Percentiles rank a stretch among this genome's conserved stretches.
These are phyloP conservation scores for Cyclotella atomus DNA, from an alignment of 108 stramenopile genomes.

Conservation along the genomic window DNA sequence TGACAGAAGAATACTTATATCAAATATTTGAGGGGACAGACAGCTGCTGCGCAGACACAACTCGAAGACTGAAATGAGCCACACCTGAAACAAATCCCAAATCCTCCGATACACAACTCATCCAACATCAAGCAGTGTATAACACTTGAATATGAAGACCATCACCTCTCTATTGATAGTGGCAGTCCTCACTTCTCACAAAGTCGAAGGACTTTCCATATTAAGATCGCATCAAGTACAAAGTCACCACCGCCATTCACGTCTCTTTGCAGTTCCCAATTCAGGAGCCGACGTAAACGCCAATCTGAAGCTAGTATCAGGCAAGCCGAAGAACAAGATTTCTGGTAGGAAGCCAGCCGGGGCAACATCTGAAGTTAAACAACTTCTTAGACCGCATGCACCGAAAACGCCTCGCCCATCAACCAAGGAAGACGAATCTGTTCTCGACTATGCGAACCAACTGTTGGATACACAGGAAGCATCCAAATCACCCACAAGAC, in stretches of 20 bases:
- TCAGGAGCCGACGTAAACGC: not conserved
- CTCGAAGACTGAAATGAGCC: no score
- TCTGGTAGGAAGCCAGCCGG: no score
- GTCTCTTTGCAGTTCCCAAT: not conserved
- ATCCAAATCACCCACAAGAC: constrained; percentile 1
- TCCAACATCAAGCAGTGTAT: no score
- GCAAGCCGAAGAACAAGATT: no score
- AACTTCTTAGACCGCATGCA: constrained; percentile 3
- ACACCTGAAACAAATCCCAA: no score
- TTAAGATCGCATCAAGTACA: not conserved
- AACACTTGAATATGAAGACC: not conserved
- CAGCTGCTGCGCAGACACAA: no score
- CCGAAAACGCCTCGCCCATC: not conserved
- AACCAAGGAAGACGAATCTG: not conserved
- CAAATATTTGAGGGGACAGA: no score
- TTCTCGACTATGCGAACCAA: not conserved
- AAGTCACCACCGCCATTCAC: not conserved
- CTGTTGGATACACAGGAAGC: not conserved
- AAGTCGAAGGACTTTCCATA: not conserved
- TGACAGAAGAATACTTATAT: no score
- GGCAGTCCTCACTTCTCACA: not conserved
- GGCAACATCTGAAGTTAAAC: no score
- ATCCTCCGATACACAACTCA: no score
- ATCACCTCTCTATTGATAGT: not conserved
- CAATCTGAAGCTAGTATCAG: no score